These are phyloP conservation scores for Nitzschia inconspicua DNA, from an alignment of 108 stramenopile genomes.

Conservation along the genomic window DNA sequence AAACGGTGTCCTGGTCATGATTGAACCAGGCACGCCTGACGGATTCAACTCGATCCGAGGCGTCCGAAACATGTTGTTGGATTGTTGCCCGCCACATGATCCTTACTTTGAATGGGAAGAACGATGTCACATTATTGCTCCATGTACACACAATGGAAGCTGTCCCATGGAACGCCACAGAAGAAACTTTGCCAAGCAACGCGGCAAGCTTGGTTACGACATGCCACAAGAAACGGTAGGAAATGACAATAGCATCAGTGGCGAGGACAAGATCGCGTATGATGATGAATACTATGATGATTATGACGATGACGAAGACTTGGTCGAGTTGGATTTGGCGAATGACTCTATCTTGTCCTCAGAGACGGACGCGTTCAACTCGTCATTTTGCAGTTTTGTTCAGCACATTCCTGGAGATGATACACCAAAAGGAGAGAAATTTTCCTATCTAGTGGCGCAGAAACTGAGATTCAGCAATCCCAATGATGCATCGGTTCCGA, in stretches of 20 bases:
- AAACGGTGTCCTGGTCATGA: conserved; percentile 67
- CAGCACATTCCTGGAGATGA: conserved; percentile 67
- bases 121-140: conserved; percentile 78
- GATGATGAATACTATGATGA: conserved; percentile 30
- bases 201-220: conserved; percentile 37
- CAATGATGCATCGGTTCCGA: neutral
- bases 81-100: conserved; percentile 66
- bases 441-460: conserved; percentile 80
- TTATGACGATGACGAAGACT: conserved; percentile 28
- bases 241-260: conserved; percentile 8
- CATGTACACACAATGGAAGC: conserved; percentile 76
- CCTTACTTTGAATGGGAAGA: conserved; percentile 32
- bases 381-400: conserved; percentile 82
- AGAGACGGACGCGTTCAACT: conserved; percentile 56
- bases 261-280: conserved; percentile 24
- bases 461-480: conserved; percentile 38
- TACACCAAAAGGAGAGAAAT: conserved; percentile 65
- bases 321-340: conserved; percentile 12
- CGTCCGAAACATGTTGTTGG: conserved; percentile 77
- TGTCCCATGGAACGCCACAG: conserved; percentile 78
- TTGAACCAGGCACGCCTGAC: conserved; percentile 87
- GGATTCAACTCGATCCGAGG: conserved; percentile 71
- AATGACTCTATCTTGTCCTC: conserved; percentile 3
- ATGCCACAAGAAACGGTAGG: conserved; percentile 18
- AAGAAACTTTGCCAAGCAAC: conserved; percentile 40